Conservation (phyloP, 495 filamentous ascomycete genomes). For the Trypethelium eluteriae region DNA sequence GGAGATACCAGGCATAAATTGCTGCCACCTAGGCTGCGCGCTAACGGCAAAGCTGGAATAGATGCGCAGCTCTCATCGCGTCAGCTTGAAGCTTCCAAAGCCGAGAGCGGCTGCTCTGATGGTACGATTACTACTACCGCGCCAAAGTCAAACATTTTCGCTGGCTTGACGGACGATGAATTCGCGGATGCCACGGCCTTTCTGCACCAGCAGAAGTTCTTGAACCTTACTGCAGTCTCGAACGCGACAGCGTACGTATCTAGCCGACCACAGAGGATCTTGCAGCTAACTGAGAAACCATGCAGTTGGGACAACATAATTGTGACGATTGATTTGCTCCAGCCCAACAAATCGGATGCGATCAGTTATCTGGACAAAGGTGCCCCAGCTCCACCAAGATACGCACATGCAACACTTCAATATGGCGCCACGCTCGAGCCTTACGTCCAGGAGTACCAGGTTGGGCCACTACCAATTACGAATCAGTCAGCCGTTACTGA, state of each 20-base stretch:
- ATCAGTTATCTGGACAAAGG: conserved; percentile 40
- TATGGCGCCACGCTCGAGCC: conserved; percentile 38
- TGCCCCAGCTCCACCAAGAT: conserved; percentile 37
- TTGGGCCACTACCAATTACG: conserved; percentile 44
- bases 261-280: not conserved
- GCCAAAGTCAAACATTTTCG: conserved; percentile 23
- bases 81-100: not conserved
- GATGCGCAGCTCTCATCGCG: conserved; percentile 1
- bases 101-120: conserved; percentile 2
- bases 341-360: conserved; percentile 48
- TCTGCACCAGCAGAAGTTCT: conserved; percentile 16
- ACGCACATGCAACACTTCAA: conserved; percentile 42
- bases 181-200: conserved; percentile 20
- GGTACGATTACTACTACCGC: conserved; percentile 13
- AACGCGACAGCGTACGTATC: conserved; percentile 16
- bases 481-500: conserved; percentile 17
- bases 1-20: not conserved
- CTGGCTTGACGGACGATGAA: conserved; percentile 20
- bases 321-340: conserved; percentile 41
- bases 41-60: not conserved
- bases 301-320: conserved; percentile 21
- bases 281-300: not conserved
- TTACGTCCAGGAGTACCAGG: conserved; percentile 40
- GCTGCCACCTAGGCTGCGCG: not conserved
- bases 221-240: conserved; percentile 22